phyloP scores from a whole-genome alignment of 2,329 filamentous ascomycete genomes.

The Cyphellophora attinorum region DNA sequence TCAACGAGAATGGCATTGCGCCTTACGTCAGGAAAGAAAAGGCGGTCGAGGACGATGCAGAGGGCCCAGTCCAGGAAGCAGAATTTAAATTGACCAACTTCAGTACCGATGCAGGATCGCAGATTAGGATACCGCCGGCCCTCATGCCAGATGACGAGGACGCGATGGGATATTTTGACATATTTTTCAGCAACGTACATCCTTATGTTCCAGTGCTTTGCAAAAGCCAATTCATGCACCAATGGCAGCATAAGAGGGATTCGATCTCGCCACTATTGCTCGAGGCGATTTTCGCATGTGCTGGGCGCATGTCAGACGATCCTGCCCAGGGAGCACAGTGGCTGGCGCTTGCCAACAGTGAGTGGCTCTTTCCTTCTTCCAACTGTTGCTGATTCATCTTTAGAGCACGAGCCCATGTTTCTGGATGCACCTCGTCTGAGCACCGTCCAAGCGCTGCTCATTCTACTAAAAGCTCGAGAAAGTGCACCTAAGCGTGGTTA shows the following conservation, averaged over 20 bases:
- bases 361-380: constrained; percentile 22
- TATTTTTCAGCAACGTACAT: constrained; percentile 84
- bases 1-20: constrained; percentile 78
- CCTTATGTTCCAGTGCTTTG: constrained; percentile 88
- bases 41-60: constrained; percentile 39
- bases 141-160: constrained; percentile 86
- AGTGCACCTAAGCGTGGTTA: constrained; percentile 88
- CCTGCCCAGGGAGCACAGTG: constrained; percentile 80
- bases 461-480: constrained; percentile 84
- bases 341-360: constrained; percentile 81
- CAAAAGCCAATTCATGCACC: constrained; percentile 70
- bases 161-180: constrained; percentile 73
- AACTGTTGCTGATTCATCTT: constrained; percentile 16
- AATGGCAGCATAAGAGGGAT: constrained; percentile 77
- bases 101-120: constrained; percentile 60
- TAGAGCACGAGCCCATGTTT: constrained; percentile 84
- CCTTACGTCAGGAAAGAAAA: constrained; percentile 70
- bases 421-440: constrained; percentile 85
- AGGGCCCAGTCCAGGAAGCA: constrained; percentile 58
- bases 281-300: constrained; percentile 85
- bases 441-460: constrained; percentile 80
- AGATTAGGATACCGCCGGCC: constrained; percentile 80
- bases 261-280: constrained; percentile 81
- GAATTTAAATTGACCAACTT: constrained; percentile 56
- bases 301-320: constrained; percentile 73